phyloP scores from a whole-genome alignment of 805 yeast genomes.

The Wickerhamiella kurtzmanii region DNA sequence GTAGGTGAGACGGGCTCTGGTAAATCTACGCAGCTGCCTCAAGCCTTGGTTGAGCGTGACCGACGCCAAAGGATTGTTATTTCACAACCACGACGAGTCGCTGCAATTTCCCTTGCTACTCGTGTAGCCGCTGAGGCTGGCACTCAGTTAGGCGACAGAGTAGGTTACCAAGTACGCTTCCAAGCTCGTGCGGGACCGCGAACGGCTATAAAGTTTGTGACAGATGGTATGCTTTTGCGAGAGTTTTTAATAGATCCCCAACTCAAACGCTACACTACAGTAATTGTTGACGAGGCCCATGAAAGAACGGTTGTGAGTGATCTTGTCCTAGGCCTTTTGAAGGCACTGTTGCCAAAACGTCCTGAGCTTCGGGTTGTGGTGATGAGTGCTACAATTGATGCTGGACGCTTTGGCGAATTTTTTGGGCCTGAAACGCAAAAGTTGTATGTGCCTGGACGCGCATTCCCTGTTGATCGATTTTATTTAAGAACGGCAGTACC shows the following conservation, averaged over 20 bases:
- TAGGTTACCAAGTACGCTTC: conserved; percentile 89
- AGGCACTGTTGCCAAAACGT: conserved; percentile 43
- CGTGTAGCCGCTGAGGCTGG: conserved; percentile 88
- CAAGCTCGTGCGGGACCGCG: conserved; percentile 47
- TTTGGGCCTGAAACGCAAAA: conserved; percentile 50
- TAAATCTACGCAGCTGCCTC: conserved; percentile 94
- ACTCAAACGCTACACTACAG: conserved; percentile 53
- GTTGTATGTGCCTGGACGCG: conserved; percentile 76
- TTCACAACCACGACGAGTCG: conserved; percentile 95
- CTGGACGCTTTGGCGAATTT: conserved; percentile 67
- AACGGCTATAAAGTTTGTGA: conserved; percentile 71
- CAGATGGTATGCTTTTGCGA: conserved; percentile 95
- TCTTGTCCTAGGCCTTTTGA: conserved; percentile 75
- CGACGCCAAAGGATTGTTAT: conserved; percentile 56
- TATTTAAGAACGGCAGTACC: conserved; percentile 55
- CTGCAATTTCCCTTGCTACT: conserved; percentile 85
- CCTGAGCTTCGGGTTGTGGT: conserved; percentile 56
- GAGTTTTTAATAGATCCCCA: conserved; percentile 68
- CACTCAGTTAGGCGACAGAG: conserved; percentile 58
- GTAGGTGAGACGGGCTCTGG: conserved; percentile 98
- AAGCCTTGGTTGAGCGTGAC: conserved; percentile 46
- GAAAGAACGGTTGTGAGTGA: conserved; percentile 91
- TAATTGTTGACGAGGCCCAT: conserved; percentile 93
- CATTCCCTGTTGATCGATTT: conserved; percentile 64
- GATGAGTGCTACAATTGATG: conserved; percentile 96